phyloP scores from a whole-genome alignment of 176 grass and related monocot species.

The Lolium multiflorum region DNA sequence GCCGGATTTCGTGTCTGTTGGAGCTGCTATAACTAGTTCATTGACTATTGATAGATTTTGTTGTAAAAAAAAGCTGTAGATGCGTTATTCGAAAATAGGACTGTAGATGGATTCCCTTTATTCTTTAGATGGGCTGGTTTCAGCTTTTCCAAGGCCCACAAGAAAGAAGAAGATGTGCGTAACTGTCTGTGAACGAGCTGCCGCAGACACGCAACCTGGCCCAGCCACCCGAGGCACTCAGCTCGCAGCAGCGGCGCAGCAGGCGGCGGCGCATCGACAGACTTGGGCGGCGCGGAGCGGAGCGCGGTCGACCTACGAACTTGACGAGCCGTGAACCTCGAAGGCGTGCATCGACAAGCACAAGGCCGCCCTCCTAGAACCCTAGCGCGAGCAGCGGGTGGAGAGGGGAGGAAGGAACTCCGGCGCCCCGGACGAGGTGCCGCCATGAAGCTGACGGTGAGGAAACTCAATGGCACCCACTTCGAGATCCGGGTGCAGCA shows the following conservation, averaged over 20 bases:
- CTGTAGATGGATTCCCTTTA: too few species aligned
- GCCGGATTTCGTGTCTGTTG: too few species aligned
- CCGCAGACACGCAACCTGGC: not conserved
- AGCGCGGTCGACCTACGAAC: not conserved
- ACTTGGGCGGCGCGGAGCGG: conserved; percentile 9
- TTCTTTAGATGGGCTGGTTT: not conserved
- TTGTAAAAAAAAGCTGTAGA: too few species aligned
- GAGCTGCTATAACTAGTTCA: too few species aligned
- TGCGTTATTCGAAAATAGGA: too few species aligned
- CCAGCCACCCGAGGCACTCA: conserved; percentile 1
- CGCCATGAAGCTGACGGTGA: conserved; percentile 91
- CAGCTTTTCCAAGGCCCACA: not conserved
- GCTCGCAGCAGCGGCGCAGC: conserved; percentile 10
- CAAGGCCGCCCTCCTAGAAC: conserved; percentile 40
- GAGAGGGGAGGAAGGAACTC: not conserved
- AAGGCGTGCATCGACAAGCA: conserved; percentile 8
- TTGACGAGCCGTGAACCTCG: not conserved
- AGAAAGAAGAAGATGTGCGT: not conserved
- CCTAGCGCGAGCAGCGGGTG: conserved; percentile 38
- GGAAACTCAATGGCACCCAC: conserved; percentile 83
- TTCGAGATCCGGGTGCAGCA: conserved; percentile 91
- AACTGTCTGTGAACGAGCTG: not conserved
- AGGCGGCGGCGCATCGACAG: conserved; percentile 27
- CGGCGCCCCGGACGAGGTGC: not conserved
- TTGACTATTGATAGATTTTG: too few species aligned